Evolutionary conservation across 768 basidiomycete species (phyloP), one percentile per base, ranked within the genome.

Genomic region (Psilocybe azurescens): DNA sequence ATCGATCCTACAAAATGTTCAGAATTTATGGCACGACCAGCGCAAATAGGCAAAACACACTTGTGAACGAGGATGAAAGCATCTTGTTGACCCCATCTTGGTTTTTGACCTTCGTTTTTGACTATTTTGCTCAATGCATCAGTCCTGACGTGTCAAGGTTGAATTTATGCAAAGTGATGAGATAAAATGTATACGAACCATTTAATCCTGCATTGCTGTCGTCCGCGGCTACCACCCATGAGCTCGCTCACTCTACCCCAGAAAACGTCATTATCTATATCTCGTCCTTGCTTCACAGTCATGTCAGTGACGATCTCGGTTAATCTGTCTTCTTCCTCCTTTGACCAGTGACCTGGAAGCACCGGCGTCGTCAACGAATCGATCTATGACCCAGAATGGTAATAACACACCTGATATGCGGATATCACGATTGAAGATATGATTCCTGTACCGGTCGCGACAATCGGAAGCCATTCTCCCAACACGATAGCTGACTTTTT

Each of bases 151-250:
- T 41, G 30, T 13, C 16, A 29, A 54, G 11, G 30, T 14, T 28
- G 9, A 52, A 20, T 50, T n/a, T 47, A 47, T 36, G 8, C 11
- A 38, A 33, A 29, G 20, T 5, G 18, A n/a, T 24, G 10, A 3
- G 29, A 36, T 44, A 14, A 55, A 44, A 30, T 9, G 3, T 46
- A 30, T 8, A 59, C 74, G 57, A 61, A 91, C 92, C 93, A 95
- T 83, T 95, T 95, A 48, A 90, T 91, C 52, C 93, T 83, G 77
- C 93, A 94, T 72, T 95, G 93, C 68, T 93, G 90, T 65, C 93
- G 81, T 38, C 88, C 87, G 53, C 93, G 83, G 52, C 74, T 89
- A 24, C 87, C 85, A 41, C 87, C 90, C 93, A 95, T 94, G 50
- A 83, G 81, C 53, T 89, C 83, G 63, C 88, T 88, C 41, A 95